Evolutionary conservation across 805 yeast species (phyloP), one percentile per base, ranked within the genome.

Genomic region (Yamadazyma sp.): DNA sequence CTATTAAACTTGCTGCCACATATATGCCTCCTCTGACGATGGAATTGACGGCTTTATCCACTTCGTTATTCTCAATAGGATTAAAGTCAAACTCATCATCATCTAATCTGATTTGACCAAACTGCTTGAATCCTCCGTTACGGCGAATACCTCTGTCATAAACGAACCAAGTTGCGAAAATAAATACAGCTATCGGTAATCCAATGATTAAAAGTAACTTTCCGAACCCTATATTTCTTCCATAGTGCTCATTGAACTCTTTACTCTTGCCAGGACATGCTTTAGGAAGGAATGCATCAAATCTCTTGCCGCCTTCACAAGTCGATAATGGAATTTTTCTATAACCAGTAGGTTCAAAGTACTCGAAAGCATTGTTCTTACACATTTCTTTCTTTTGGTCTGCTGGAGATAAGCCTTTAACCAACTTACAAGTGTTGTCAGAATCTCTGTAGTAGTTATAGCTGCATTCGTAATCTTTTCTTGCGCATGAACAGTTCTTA

Each of bases 401-500:
- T 10, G 77, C 71, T 6, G 95, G 86, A 4, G 71, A 57, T 38
- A 77, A 67, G 0, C 96, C 97, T 14, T 71, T 67, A n/a, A 89
- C 85, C 27, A 89, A 73, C 55, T 78, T 78, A 65, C 99, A 93
- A 3, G 93, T 84, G 14, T 95, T 95, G 54, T 88, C 96, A 0
- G 51, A 44, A 35, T 80, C 80, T 42, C 82, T 72, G 40, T 62
- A 75, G 59, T 71, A 90, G 61, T 90, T 90, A 67, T 80, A 87
- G 59, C 93, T 99, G 73, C 99, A 93, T 60, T 93, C 99, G 54
- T 68, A 93, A 50, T 91, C 99, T 36, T 75, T 74, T 59, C 96
- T 75, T 0, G 93, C 73, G 65, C 99, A 93, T 1, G 82, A 56
- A 64, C 99, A 93, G 57, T 85, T 81, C 42, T 78, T 68, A 8